Base-by-base conservation (phyloP, 106 monocot species). In the Dendrobium chrysotoxum region DNA sequence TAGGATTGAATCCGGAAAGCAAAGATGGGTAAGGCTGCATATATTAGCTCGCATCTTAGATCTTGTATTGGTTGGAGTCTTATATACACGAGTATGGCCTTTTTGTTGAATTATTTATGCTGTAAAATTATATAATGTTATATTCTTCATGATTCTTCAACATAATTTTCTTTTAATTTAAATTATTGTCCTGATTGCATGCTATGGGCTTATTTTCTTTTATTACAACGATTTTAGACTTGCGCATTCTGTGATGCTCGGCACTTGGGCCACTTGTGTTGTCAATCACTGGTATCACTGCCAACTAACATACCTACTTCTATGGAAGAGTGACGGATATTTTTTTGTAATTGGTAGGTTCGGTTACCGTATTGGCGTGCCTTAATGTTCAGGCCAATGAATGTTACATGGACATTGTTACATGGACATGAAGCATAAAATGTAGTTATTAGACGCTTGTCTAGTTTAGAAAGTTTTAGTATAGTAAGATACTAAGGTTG, bases 211-310 rank as follows among this genome's bases (percentile, higher is more conserved):
- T 40, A 7, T 40, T 72, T 68, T 39, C 11, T 40, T 66, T 72
- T 72, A 18, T 28, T 31, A 10, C 71, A 10, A 71, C 35, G 71
- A 71, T 28, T 35, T 35, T 35, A 35, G 2, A 35, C 40, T 10
- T 74, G 20, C 41, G 23, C 76, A 50, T 47, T 40, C 11, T 46
- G 23, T 17, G 47, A 76, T 79, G 28, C 35, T 38, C 28, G 11
- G 54, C 79, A 17, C 38, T 64, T 78, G 68, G 68, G 79, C 55
- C 81, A 74, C 76, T 47, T 76, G 47, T 76, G 76, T 21, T 76
- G 72, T 78, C 55, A 21, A 73, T 73, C 78, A 78, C 84, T 86
- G 84, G 88, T 86, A 90, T 83, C 92, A 87, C 83, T 88, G 92
- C 86, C 86, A 83, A 76, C 75, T 26, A 55, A 20, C 58, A 76